A percentile compares a stretch with the other conserved stretches of the same genome.
These are phyloP conservation scores for Rachicladosporium sp. DNA, from an alignment of 2,329 filamentous ascomycete genomes.

Conservation along the genomic window DNA sequence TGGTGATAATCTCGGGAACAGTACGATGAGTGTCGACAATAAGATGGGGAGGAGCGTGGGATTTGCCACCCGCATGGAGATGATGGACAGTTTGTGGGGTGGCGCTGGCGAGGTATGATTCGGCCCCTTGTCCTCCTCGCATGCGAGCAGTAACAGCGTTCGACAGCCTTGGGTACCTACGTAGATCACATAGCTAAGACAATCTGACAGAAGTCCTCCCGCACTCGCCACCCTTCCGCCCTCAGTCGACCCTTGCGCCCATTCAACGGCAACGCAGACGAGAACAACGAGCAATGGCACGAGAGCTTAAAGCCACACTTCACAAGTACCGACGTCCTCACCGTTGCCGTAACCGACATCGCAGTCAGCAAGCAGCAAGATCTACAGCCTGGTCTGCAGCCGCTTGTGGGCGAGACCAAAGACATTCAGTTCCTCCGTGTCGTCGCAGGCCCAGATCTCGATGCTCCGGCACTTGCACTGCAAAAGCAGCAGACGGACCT, in stretches of 20 bases:
- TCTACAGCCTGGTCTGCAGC: conserved; percentile 42
- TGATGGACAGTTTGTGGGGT: no score
- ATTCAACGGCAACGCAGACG: conserved; percentile 38
- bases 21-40: conserved; percentile 7
- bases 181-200: no score
- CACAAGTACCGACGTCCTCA: conserved; percentile 60
- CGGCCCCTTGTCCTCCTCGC: no score
- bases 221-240: no score
- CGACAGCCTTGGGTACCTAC: no score
- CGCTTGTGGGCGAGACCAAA: conserved; percentile 50
- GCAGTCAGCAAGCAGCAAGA: conserved; percentile 33
- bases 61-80: conserved; percentile 22
- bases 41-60: conserved; percentile 36
- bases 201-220: no score
- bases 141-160: no score
- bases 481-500: conserved; percentile 11
- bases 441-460: conserved; percentile 34
- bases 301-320: conserved; percentile 66
- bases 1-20: conserved; percentile 8
- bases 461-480: conserved; percentile 11
- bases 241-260: no score
- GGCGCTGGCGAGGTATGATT: no score
- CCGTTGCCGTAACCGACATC: conserved; percentile 45
- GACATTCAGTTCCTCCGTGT: conserved; percentile 56
- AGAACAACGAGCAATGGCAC: conserved; percentile 56